These are phyloP conservation scores for Corymbia maculata DNA, from an alignment of 345 rosid genomes.

Conservation along the genomic window DNA sequence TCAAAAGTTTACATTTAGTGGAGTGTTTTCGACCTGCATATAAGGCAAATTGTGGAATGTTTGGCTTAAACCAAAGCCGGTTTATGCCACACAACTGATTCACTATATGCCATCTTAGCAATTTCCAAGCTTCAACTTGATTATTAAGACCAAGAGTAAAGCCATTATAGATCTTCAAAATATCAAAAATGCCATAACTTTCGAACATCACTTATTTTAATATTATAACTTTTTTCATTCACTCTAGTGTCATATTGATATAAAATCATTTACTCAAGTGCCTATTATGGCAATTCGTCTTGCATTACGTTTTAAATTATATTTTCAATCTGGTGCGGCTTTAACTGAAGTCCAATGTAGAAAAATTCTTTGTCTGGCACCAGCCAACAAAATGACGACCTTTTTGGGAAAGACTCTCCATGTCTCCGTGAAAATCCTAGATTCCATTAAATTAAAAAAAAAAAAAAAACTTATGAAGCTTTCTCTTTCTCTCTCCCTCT, in stretches of 20 bases:
- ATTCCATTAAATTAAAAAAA: not conserved
- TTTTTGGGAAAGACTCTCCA: not conserved
- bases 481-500: not conserved
- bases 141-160: not conserved
- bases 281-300: no score
- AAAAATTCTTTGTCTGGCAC: not conserved
- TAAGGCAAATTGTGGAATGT: not conserved
- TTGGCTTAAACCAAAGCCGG: not conserved
- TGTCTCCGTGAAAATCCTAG: not conserved
- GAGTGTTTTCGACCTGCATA: not conserved
- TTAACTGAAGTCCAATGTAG: not conserved
- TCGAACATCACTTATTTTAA: no score
- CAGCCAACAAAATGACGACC: not conserved
- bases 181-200: not conserved
- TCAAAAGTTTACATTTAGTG: not conserved
- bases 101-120: not conserved
- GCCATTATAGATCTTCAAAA: not conserved
- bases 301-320: not conserved
- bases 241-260: not conserved
- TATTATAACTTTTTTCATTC: not conserved
- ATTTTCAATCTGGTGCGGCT: not conserved
- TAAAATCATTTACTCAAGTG: no score
- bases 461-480: not conserved
- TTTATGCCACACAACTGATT: not conserved
- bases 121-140: not conserved